phyloP scores from a whole-genome alignment of 169 alveolate genomes.

The Eimeria necatrix region DNA sequence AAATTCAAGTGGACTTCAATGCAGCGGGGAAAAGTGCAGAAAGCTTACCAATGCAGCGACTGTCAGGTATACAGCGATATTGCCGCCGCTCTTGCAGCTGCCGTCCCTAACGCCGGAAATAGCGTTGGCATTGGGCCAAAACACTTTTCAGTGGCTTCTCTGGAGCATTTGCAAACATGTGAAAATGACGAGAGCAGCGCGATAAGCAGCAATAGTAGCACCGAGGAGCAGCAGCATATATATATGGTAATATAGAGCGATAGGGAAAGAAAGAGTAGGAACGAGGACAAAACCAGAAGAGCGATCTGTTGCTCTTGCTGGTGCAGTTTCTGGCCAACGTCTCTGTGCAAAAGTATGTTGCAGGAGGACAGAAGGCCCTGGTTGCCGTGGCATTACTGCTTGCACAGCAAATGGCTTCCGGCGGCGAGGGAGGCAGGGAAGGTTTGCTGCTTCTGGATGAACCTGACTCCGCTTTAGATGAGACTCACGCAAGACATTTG shows the following conservation, averaged over 20 bases:
- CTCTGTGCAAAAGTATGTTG: not conserved
- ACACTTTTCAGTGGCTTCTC: not conserved
- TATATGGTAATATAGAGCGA: too few relatives aligned
- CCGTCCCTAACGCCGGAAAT: not conserved
- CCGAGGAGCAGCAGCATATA: too few relatives aligned
- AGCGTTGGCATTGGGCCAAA: not conserved
- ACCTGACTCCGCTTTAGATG: conserved; percentile 56
- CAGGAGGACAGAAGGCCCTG: conserved; percentile 68
- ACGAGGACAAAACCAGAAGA: too few relatives aligned
- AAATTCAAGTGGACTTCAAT: not conserved
- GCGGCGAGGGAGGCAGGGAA: not conserved
- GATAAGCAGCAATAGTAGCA: not conserved
- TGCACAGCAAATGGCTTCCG: conserved; percentile 11
- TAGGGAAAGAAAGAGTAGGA: too few relatives aligned
- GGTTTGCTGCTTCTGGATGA: conserved; percentile 50
- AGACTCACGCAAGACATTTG: not conserved
- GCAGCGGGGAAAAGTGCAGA: not conserved
- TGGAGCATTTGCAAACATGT: not conserved
- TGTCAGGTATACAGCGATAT: not conserved
- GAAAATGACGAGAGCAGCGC: not conserved
- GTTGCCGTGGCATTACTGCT: conserved; percentile 58
- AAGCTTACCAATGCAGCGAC: not conserved
- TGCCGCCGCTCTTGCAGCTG: conserved; percentile 22
- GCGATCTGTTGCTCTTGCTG: conserved; percentile 17
- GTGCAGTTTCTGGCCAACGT: not conserved